Evolutionary conservation across 2,329 filamentous ascomycete species (phyloP), one percentile per base, ranked within the genome.

Genomic region (Apiospora hydei): DNA sequence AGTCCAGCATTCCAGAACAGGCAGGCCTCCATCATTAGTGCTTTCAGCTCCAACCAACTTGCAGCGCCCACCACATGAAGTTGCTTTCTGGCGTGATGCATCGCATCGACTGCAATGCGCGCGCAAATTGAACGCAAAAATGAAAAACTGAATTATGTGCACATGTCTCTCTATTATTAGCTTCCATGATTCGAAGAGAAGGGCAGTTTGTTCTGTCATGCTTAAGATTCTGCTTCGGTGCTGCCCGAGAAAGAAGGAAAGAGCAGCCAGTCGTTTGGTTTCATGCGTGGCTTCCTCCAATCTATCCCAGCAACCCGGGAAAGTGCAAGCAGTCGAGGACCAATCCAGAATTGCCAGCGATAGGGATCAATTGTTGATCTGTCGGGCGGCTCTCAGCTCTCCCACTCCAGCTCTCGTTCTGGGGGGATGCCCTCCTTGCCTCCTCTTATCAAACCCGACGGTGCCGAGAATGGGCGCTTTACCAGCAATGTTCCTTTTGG

Each of bases 281-380:
- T 61, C 53, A 61, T 61, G 53, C 53, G 53, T 61, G 53, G 53
- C 53, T 61, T 61, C 53, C 53, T 61, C 53, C 18, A 57, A 57
- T 38, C 34, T 38, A 5, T 6, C 24, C 51, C 51, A 57, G 51
- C 14, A 34, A 21, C 13, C 51, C 51, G 51, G 51, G 26, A 57
- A 57, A 57, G 51, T 26, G 51, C 51, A 57, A 47, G 0, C 46
- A n/a, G 46, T n/a, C 21, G 44, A 47, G 44, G 18, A 34, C 24
- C 51, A 57, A 26, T 21, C 51, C 11, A 21, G 51, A 57, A 16
- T 18, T 34, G 51, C 44, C 44, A 47, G 7, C 44, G 16, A 47
- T 18, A 34, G 51, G 30, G 51, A 26, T 34, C 51, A 30, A 24
- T 51, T 51, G 47, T 7, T 5, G 46, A 49, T 49, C 24, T 30